Conservation (phyloP, 345 rosid species). For the Corymbia maculata region DNA sequence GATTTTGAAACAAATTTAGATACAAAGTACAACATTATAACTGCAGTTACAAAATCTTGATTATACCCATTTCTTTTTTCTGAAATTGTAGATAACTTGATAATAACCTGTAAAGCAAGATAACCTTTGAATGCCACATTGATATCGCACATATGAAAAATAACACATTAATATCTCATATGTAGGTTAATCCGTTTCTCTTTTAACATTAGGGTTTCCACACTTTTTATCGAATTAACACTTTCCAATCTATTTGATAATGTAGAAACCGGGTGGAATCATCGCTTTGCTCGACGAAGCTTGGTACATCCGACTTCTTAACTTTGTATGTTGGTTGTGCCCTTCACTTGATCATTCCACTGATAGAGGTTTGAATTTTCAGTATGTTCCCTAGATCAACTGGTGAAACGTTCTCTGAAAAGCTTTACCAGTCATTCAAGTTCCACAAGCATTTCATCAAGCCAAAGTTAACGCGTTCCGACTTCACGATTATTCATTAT, state of each 20-base stretch:
- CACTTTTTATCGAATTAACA: constrained; percentile 2
- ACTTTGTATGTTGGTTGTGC: background rate
- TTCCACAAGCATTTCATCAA: constrained; percentile 66
- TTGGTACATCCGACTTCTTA: constrained; percentile 38
- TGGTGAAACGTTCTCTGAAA: constrained; percentile 78
- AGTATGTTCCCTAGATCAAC: constrained; percentile 94
- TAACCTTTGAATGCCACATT: background rate
- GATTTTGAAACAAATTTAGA: background rate
- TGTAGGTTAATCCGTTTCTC: background rate
- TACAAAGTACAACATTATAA: background rate
- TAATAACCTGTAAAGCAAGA: background rate
- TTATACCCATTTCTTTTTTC: background rate
- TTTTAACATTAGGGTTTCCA: background rate
- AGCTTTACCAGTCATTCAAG: constrained; percentile 78
- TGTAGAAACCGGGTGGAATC: constrained; percentile 92
- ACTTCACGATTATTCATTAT: constrained; percentile 73
- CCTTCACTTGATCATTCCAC: background rate
- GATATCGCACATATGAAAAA: background rate
- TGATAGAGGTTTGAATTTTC: constrained; percentile 8
- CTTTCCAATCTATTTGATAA: constrained; percentile 13
- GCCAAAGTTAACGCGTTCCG: constrained; percentile 76
- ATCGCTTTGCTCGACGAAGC: constrained; percentile 89
- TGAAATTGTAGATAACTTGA: background rate
- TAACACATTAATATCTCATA: background rate
- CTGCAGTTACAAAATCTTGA: background rate